Evolutionary conservation across 352 stramenopile species (phyloP), one percentile per base, ranked within the genome.

Genomic region (Phytophthora multivora): DNA sequence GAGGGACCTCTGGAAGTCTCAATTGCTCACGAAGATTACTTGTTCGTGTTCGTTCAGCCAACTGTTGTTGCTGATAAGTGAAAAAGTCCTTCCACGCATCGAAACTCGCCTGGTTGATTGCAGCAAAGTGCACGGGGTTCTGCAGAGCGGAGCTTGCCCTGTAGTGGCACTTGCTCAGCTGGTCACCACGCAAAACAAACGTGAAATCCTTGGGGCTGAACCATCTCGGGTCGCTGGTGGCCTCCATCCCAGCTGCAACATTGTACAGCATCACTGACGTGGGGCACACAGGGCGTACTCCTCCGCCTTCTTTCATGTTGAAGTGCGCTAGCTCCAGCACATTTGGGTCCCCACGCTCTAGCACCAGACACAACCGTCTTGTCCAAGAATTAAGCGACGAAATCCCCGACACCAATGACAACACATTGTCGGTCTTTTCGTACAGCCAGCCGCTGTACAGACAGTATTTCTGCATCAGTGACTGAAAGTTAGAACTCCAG

Each of bases 271-370:
- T 67, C 16, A 91, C 80, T 1, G 74, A 76, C 15, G 62, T 75
- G 15, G 85, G 85, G 18, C 79, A 83, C 42, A 79, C 77, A 1
- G 80, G 80, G 1, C 84, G 79, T 26, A 72, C 54, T 4, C 63
- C 62, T 10, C 66, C 66, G 5, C 59, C 69, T 21, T 79, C 69
- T 39, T 76, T 67, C 69, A 87, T 79, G 18, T 62, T 76, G 39
- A 90, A 93, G 9, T 93, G 73, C 21, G 81, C 83, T n/a, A 93
- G 60, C 66, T 95, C 84, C 6, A 93, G 51, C 0, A 89, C 58
- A 13, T 84, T 69, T 0, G 73, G 76, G 0, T 86, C 61, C 3
- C 81, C 84, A 36, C 83, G 79, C 41, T 87, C 71, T 13, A 95
- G 59, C 2, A 93, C 84, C 18, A 95, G 79, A 36, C 83, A 91